Base-by-base conservation (phyloP, 768 basidiomycete genomes). In the Lentinula raphanica region DNA sequence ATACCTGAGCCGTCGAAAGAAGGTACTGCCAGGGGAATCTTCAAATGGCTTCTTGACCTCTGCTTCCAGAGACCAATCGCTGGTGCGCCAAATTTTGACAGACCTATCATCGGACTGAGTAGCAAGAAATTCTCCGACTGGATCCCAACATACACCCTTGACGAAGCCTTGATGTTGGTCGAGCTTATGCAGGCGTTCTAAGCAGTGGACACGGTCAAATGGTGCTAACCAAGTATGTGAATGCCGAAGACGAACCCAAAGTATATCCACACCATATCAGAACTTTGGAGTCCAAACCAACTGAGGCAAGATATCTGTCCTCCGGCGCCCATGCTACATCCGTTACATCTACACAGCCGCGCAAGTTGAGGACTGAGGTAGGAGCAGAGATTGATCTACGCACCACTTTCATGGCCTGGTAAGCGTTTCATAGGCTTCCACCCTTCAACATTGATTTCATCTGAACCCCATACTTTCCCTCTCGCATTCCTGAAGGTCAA, bases 141-240 rank as follows among this genome's bases (percentile, higher is more conserved):
- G 97, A 73, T 99, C 97, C 87, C 96, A 99, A 67, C 93, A 95
- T 50, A 99, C 92, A 59, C 97, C 97, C 72, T 99, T 98, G 65
- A 99, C 95, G 70, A 98, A 98, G 2, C 94, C 96, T 66, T 92
- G 87, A 67, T 98, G 97, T 58, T 84, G 84, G 59, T 92, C 90
- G 5, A 99, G 81, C 69, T 88, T 92, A 38, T 82, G 79, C 57
- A 98, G 69, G 12, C 90, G 87, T 64, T 95, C 95, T 97, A 67
- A 0, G 7, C 7, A 23, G 54, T 31, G n/a, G 1, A 19, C 17
- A 36, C 40, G 39, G 32, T 40, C 11, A 29, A 29, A 59, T 13
- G 42, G n/a, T 49, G n/a, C n/a, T n/a, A n/a, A n/a, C n/a, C n/a
- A n/a, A n/a, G n/a, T n/a, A 46, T 40, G 31, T 19, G 19, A 28